A percentile compares a stretch with the other conserved stretches of the same genome.
phyloP scores from a whole-genome alignment of 2,329 filamentous ascomycete genomes.

The Coniochaeta sp. region DNA sequence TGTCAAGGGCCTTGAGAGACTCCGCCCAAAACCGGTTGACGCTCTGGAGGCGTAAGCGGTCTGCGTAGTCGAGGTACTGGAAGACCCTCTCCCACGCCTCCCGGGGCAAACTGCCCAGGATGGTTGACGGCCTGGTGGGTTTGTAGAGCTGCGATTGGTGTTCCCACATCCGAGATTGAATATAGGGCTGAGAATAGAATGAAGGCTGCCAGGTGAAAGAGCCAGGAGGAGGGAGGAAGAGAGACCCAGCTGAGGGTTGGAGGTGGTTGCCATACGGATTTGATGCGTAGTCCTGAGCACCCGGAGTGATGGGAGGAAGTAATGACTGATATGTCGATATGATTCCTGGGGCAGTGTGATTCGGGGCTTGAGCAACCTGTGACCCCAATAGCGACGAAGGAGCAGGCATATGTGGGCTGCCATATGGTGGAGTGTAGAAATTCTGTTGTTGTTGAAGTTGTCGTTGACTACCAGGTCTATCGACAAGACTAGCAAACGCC shows the following conservation, averaged over 20 bases:
- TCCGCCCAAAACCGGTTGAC: background rate
- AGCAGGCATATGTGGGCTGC: background rate
- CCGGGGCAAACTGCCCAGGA: background rate
- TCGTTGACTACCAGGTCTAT: background rate
- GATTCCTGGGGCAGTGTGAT: background rate
- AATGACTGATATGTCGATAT: background rate
- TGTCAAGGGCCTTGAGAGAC: background rate
- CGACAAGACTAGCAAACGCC: background rate
- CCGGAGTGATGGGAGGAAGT: background rate
- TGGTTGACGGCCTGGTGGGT: background rate
- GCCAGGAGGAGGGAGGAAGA: background rate
- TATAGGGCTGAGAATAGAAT: background rate
- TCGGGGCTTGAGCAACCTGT: background rate
- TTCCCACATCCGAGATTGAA: background rate
- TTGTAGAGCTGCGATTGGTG: background rate
- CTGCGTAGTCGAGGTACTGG: background rate
- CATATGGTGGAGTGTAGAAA: background rate
- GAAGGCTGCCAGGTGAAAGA: background rate
- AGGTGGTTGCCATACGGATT: background rate
- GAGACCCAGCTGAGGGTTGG: background rate
- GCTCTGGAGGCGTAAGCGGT: background rate
- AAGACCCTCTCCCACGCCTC: background rate
- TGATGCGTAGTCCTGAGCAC: background rate
- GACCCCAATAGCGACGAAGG: background rate
- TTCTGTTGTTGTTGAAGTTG: background rate